Evolutionary conservation across 805 yeast genomes (phyloP), one percentile per base, ranked within the genome.

Genomic region (Lipomyces starkeyi): DNA sequence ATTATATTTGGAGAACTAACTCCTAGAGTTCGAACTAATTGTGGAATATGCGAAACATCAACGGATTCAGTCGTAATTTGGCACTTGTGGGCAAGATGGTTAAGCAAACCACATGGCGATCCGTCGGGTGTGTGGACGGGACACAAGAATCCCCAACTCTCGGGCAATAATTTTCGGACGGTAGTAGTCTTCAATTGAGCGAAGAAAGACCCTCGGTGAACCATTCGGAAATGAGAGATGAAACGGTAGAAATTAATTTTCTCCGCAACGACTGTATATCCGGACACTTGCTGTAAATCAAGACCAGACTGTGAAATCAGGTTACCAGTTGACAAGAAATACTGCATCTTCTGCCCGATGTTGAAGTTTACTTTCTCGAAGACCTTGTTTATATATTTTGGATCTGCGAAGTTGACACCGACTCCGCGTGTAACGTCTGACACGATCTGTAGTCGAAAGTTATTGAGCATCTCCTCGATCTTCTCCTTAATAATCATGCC

Each of bases 111-210:
- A 88, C 99, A 95, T 25, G 99, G 99, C 62, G 98, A 91, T 75
- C 99, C 99, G 89, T 95, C 99, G 5, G 99, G 99, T 14, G 99
- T 95, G 80, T 95, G 99, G 29, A 95, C 99, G 13, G 99, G 99
- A 82, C 99, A 95, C 74, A 95, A 81, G 86, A 95, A 95, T 2
- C 99, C 99, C 99, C 99, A 95, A 0, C 97, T 91, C 80, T 95
- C 99, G 0, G 99, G 99, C 67, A 95, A 85, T 75, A 95, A 83
- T 79, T 95, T 95, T 83, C 99, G 88, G 60, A 95, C 99, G 0
- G 98, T 90, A 29, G 99, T 95, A 55, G 99, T 95, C 79, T 95
- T 95, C 81, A 95, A 85, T 80, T 94, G 97, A 58, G 99, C 98
- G 79, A 95, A 95, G 88, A 95, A 95, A 73, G 98, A 92, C 80